phyloP scores from a whole-genome alignment of 441 rosid species.

The Macaranga tanarius region DNA sequence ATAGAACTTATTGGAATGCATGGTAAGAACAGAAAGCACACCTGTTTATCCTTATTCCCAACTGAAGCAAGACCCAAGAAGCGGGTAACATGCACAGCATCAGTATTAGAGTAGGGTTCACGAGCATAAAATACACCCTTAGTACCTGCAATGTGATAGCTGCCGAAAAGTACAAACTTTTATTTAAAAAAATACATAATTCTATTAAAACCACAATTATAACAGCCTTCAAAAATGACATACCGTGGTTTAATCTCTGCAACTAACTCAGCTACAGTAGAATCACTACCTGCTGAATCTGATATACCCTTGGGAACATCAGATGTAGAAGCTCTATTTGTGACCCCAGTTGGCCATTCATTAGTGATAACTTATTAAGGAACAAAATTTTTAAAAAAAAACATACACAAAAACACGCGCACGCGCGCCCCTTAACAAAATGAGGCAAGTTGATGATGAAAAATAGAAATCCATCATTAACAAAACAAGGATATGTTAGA shows the following conservation, averaged over 20 bases:
- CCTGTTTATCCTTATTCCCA: conserved; percentile 95
- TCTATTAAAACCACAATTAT: background rate
- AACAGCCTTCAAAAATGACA: conserved; percentile 24
- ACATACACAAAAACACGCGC: background rate
- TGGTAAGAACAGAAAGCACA: conserved; percentile 21
- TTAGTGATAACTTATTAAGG: conserved; percentile 67
- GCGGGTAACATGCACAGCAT: conserved; percentile 77
- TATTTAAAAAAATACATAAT: conserved; percentile 10
- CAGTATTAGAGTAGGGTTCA: conserved; percentile 72
- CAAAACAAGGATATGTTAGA: conserved; percentile 74
- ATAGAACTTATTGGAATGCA: background rate
- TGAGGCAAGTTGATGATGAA: background rate
- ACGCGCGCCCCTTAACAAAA: conserved; percentile 3
- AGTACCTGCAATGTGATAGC: conserved; percentile 92
- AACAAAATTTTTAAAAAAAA: conserved; percentile 18
- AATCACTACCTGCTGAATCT: conserved; percentile 57
- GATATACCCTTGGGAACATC: conserved; percentile 52
- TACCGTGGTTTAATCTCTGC: conserved; percentile 94
- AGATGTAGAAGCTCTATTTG: conserved; percentile 51
- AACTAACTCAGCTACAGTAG: conserved; percentile 60
- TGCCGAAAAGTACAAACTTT: conserved; percentile 34
- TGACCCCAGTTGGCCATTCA: conserved; percentile 89
- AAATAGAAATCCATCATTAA: background rate
- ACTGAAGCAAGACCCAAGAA: conserved; percentile 90
- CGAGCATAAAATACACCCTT: conserved; percentile 84